These are phyloP conservation scores for Knufia petricola DNA, from an alignment of 2,329 filamentous ascomycete genomes.

Conservation along the genomic window DNA sequence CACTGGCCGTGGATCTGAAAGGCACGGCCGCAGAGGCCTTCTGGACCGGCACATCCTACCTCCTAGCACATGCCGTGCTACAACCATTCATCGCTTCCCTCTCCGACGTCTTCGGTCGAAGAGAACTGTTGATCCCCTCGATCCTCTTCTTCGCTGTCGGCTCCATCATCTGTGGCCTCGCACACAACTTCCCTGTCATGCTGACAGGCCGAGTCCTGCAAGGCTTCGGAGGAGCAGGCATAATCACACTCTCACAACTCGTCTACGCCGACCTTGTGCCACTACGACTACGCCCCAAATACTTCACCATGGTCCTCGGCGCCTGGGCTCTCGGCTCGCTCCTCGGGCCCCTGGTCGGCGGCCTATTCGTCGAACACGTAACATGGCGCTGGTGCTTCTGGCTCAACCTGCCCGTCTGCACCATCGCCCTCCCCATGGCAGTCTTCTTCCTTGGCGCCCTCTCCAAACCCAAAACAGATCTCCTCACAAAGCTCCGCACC, in stretches of 20 bases:
- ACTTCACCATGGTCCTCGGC: constrained; percentile 27
- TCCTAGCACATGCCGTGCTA: constrained; percentile 44
- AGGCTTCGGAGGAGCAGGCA: constrained; percentile 39
- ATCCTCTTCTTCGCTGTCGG: constrained; percentile 39
- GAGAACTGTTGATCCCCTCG: constrained; percentile 34
- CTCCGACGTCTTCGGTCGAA: constrained; percentile 41
- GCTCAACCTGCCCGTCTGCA: constrained; percentile 32
- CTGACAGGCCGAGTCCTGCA: constrained; percentile 37
- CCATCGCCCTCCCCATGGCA: constrained; percentile 18
- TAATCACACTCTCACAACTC: constrained; percentile 34
- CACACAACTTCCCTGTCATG: constrained; percentile 31
- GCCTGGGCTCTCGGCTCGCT: constrained; percentile 27
- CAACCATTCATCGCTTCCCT: constrained; percentile 36
- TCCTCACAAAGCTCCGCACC: constrained; percentile 19
- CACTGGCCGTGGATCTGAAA: constrained; percentile 38
- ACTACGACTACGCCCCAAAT: constrained; percentile 26
- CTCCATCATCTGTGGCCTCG: constrained; percentile 35
- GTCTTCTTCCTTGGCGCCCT: constrained; percentile 32
- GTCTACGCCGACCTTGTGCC: constrained; percentile 35
- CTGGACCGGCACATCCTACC: constrained; percentile 55
- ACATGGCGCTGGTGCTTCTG: constrained; percentile 31
- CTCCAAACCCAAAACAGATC: not conserved
- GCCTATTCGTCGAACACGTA: constrained; percentile 31
- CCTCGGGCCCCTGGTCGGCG: constrained; percentile 31
- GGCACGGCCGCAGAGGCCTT: constrained; percentile 48